Evolutionary conservation across 2,329 filamentous ascomycete species (phyloP).

Genomic region (Orbilia javanica): DNA sequence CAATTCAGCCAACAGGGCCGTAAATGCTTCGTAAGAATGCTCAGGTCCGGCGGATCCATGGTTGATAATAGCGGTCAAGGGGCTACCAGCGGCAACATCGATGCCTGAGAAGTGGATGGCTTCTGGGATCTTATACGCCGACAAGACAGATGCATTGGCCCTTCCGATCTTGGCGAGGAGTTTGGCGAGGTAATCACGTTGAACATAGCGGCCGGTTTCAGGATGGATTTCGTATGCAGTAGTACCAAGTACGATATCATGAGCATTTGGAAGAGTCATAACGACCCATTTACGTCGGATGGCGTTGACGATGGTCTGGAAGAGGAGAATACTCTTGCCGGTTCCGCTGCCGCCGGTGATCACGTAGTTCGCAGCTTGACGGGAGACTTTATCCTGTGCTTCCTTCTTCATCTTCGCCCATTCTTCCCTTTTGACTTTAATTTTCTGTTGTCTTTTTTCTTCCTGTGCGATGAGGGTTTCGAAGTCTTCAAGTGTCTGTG

Average conservation of each 20-base stretch:
- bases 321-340: conserved; percentile 87
- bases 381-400: conserved; percentile 26
- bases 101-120: conserved; percentile 23
- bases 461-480: conserved; percentile 19
- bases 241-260: conserved; percentile 82
- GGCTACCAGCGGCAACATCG: conserved; percentile 35
- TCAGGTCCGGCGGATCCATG: conserved; percentile 57
- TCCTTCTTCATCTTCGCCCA: conserved; percentile 18
- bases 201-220: conserved; percentile 79
- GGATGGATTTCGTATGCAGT: conserved; percentile 77
- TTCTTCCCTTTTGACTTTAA: conserved; percentile 22
- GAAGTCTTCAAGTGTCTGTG: conserved; percentile 32
- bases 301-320: conserved; percentile 86
- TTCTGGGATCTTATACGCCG: conserved; percentile 22
- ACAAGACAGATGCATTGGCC: conserved; percentile 74
- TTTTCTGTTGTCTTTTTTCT: conserved; percentile 8
- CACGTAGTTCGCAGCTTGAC: conserved; percentile 36
- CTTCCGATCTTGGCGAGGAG: conserved; percentile 79
- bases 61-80: conserved; percentile 52
- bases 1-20: conserved; percentile 59
- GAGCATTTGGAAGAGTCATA: conserved; percentile 86
- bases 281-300: conserved; percentile 89
- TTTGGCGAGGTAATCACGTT: conserved; percentile 80
- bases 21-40: conserved; percentile 60
- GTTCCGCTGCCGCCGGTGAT: conserved; percentile 67